phyloP scores from a whole-genome alignment of 106 monocot species.

The Phalaenopsis aphrodite region DNA sequence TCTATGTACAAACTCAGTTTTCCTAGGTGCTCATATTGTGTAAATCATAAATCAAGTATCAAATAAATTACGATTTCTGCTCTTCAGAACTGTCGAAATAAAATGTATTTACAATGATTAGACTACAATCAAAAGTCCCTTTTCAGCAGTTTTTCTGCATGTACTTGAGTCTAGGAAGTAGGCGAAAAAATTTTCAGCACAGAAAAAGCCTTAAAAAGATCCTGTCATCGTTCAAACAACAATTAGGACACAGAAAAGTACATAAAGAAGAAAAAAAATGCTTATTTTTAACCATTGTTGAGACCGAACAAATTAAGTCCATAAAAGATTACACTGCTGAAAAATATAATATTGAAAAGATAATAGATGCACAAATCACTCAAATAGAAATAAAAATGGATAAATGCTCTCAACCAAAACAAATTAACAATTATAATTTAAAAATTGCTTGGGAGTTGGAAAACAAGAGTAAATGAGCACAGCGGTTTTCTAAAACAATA shows the following conservation, averaged over 20 bases:
- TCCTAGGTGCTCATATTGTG: not conserved
- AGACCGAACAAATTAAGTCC: not conserved
- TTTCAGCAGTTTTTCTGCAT: too few relatives aligned
- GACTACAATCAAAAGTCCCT: too few relatives aligned
- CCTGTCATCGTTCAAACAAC: too few relatives aligned
- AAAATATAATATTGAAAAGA: not conserved
- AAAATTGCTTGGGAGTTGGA: not conserved
- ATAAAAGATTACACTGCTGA: not conserved
- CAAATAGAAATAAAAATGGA: not conserved
- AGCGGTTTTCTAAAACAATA: not conserved
- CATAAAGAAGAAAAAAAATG: not conserved
- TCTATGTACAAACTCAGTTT: not conserved
- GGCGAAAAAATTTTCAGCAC: too few relatives aligned
- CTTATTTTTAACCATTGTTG: not conserved
- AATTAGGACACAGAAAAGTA: too few relatives aligned
- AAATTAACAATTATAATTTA: not conserved
- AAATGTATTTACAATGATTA: not conserved
- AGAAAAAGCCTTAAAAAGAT: too few relatives aligned
- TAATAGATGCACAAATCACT: not conserved
- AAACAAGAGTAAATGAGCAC: not conserved
- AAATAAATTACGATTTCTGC: not conserved
- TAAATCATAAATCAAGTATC: not conserved
- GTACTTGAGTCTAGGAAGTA: too few relatives aligned
- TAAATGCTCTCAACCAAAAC: not conserved
- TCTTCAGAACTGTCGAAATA: not conserved